A percentile compares a stretch with the other conserved stretches of the same genome.
Conservation (phyloP, 2,329 filamentous ascomycete genomes). For the Colletotrichum sansevieriae region DNA sequence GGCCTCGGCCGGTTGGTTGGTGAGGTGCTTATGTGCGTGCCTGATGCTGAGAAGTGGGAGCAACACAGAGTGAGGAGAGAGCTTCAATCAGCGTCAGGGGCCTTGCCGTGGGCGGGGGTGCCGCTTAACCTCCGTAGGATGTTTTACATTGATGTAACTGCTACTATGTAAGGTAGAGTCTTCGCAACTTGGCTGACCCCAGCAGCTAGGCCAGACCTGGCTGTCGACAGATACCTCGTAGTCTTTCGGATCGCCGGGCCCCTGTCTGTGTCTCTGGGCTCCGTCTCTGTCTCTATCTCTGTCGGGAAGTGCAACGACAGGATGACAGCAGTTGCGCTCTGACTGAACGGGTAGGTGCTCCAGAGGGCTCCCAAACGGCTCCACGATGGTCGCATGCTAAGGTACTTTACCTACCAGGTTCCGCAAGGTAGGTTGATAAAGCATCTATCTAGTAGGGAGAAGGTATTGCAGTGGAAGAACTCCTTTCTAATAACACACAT, state of each 20-base stretch:
- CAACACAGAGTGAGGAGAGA: too few species aligned
- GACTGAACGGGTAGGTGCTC: constrained; percentile 14
- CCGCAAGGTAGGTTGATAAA: too few species aligned
- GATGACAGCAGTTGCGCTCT: constrained; percentile 29
- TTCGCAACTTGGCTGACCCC: too few species aligned
- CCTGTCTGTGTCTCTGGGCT: constrained; percentile 7
- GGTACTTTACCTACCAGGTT: too few species aligned
- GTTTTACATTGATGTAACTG: constrained; percentile 53
- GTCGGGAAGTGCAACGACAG: constrained; percentile 29
- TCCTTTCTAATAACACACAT: constrained; percentile 2
- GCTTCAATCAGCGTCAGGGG: constrained; percentile 26
- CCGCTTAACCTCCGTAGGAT: constrained; percentile 50
- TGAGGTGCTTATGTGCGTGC: constrained; percentile 28
- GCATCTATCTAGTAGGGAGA: background rate
- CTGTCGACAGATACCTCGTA: background rate
- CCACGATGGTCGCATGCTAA: too few species aligned
- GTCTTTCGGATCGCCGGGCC: constrained; percentile 24
- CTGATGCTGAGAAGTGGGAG: constrained; percentile 17
- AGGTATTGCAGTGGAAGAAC: background rate
- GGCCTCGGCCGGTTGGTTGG: constrained; percentile 30
- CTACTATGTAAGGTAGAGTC: background rate
- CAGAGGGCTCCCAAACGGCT: background rate
- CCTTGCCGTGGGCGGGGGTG: constrained; percentile 37
- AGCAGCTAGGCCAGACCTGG: background rate
- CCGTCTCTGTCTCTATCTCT: constrained; percentile 2